These are phyloP conservation scores for Chaetoscypha palmicola DNA, from an alignment of 2,329 filamentous ascomycete genomes.

Conservation along the genomic window DNA sequence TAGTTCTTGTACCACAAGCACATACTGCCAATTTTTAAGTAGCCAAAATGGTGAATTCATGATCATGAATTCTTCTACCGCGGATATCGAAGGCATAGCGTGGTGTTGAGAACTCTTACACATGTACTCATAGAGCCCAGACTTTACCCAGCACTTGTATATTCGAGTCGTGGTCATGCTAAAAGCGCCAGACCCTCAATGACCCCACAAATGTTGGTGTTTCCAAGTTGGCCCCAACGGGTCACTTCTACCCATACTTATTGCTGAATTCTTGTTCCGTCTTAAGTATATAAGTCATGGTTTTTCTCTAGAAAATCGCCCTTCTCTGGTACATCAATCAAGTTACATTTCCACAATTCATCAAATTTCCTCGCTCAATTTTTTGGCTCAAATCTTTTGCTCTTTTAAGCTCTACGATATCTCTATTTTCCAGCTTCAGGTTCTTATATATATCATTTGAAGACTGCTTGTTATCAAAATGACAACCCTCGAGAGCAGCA, in stretches of 20 bases:
- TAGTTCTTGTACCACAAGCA: background rate
- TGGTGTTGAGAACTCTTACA: background rate
- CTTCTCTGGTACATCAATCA: background rate
- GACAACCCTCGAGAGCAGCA: constrained; percentile 1
- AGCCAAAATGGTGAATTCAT: background rate
- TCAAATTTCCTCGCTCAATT: background rate
- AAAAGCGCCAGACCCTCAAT: background rate
- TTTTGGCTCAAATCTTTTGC: too few relatives aligned
- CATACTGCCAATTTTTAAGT: background rate
- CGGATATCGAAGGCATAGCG: background rate
- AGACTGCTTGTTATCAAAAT: too few relatives aligned
- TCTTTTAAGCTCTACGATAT: background rate
- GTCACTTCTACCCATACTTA: background rate
- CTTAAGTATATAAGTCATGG: background rate
- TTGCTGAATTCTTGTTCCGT: background rate
- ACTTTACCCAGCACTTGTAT: background rate
- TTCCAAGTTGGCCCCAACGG: background rate
- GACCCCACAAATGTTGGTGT: background rate
- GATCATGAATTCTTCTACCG: background rate
- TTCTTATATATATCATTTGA: too few relatives aligned
- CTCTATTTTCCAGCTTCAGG: background rate
- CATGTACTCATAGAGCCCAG: background rate
- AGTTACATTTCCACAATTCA: background rate
- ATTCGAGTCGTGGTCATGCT: background rate
- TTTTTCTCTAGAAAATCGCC: background rate